These are phyloP conservation scores for Abrus precatorius DNA, from an alignment of 306 rosid species.

Conservation along the genomic window DNA sequence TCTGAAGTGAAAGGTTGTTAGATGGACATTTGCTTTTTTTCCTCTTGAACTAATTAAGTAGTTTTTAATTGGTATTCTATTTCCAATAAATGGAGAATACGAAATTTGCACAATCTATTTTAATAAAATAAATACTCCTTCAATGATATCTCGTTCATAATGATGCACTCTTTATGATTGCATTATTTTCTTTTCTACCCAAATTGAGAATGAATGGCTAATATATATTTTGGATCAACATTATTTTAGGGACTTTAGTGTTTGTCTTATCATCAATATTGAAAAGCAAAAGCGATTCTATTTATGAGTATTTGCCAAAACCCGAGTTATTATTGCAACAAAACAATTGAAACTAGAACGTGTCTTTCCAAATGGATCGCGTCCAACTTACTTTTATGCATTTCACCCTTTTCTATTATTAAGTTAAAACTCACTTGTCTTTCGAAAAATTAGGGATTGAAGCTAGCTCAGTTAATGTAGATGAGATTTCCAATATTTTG, in stretches of 20 bases:
- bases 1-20: constrained; percentile 14
- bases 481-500: neutral
- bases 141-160: neutral
- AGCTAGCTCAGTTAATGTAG: neutral
- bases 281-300: neutral
- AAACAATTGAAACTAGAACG: neutral
- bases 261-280: neutral
- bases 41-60: neutral
- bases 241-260: no score
- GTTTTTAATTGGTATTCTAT: neutral
- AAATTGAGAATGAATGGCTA: neutral
- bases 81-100: neutral
- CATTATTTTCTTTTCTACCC: neutral
- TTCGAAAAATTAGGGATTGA: neutral
- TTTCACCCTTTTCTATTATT: neutral
- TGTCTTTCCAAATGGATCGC: neutral
- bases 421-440: constrained; percentile 5
- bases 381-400: neutral
- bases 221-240: neutral
- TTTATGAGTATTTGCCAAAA: neutral
- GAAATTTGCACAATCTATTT: neutral
- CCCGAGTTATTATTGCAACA: neutral
- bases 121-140: neutral
- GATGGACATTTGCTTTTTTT: constrained; percentile 13
- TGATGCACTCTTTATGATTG: neutral